A percentile compares a stretch with the other conserved stretches of the same genome.
Conservation (phyloP, 495 filamentous ascomycete species). For the Xylaria telfairii region DNA sequence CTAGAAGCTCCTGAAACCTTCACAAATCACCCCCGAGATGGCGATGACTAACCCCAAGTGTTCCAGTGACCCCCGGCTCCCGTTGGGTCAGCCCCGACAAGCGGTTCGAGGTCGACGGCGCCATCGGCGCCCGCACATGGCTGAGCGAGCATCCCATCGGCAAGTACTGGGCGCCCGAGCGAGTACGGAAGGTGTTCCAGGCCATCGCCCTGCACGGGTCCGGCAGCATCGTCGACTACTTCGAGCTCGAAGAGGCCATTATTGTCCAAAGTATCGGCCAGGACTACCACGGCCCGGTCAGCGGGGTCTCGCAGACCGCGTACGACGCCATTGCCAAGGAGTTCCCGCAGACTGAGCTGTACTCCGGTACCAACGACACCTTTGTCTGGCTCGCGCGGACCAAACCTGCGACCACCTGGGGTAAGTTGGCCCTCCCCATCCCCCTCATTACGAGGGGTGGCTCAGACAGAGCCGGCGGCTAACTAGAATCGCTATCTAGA, state of each 20-base stretch:
- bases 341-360: slow-evolving; percentile 28
- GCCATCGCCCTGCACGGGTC: slow-evolving; percentile 34
- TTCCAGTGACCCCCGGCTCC: slow-evolving; percentile 33
- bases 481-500: slow-evolving; percentile 29
- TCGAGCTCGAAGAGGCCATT: slow-evolving; percentile 33
- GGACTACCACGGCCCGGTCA: slow-evolving; percentile 29
- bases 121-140: slow-evolving; percentile 81
- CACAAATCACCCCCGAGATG: no score
- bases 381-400: slow-evolving; percentile 26
- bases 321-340: slow-evolving; percentile 24
- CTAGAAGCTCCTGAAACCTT: no score
- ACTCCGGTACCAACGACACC: slow-evolving; percentile 18
- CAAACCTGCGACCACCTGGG: slow-evolving; percentile 34
- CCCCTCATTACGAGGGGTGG: neutral
- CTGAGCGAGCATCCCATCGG: slow-evolving; percentile 47
- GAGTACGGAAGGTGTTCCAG: slow-evolving; percentile 36
- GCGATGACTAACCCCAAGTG: no score
- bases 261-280: slow-evolving; percentile 27
- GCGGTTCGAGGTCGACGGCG: slow-evolving; percentile 65
- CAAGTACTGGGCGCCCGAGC: slow-evolving; percentile 24
- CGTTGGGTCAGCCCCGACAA: slow-evolving; percentile 39
- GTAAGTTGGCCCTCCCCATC: slow-evolving; percentile 5
- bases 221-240: slow-evolving; percentile 24
- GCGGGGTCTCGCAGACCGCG: slow-evolving; percentile 19
- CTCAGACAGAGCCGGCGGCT: slow-evolving; percentile 1